These are phyloP conservation scores for Rhizopus delemar DNA, from an alignment of 371 early-diverging fungal genomes.

Conservation along the genomic window DNA sequence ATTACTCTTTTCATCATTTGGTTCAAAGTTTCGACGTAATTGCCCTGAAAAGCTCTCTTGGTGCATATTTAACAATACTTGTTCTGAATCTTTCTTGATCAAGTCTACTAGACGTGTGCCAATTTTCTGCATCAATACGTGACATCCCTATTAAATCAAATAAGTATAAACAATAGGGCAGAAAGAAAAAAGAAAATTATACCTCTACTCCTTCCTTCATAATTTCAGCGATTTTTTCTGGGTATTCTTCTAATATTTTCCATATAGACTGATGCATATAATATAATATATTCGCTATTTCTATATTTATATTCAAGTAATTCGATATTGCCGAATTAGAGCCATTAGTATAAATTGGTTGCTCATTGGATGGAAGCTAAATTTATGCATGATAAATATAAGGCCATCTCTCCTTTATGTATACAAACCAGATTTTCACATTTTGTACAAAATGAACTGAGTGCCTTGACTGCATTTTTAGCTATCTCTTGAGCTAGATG, in stretches of 20 bases:
- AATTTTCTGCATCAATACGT: constrained; percentile 53
- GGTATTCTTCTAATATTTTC: constrained; percentile 59
- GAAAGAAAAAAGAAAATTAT: constrained; percentile 9
- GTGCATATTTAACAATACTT: constrained; percentile 60
- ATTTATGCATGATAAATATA: not conserved
- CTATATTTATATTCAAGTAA: constrained; percentile 57
- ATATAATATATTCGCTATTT: constrained; percentile 60
- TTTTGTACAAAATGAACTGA: constrained; percentile 57
- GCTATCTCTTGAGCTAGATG: constrained; percentile 51
- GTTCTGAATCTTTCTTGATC: constrained; percentile 56
- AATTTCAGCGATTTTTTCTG: constrained; percentile 45
- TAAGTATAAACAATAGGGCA: not conserved
- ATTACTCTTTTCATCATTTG: constrained; percentile 30
- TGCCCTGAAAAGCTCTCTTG: constrained; percentile 60
- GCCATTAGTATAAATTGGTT: constrained; percentile 35
- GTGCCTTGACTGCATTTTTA: constrained; percentile 56
- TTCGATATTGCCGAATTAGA: constrained; percentile 36
- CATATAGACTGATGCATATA: constrained; percentile 58
- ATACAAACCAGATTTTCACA: constrained; percentile 54
- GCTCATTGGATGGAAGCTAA: constrained; percentile 30
- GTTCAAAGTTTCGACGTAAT: constrained; percentile 23
- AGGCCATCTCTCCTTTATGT: not conserved
- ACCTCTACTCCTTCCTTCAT: constrained; percentile 54
- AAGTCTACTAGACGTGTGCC: constrained; percentile 50
- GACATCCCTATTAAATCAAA: constrained; percentile 41